Percentiles rank a stretch among this genome's conserved stretches.
These are phyloP conservation scores for Psilocybe subaeruginosa DNA, from an alignment of 768 basidiomycete genomes.

Conservation along the genomic window DNA sequence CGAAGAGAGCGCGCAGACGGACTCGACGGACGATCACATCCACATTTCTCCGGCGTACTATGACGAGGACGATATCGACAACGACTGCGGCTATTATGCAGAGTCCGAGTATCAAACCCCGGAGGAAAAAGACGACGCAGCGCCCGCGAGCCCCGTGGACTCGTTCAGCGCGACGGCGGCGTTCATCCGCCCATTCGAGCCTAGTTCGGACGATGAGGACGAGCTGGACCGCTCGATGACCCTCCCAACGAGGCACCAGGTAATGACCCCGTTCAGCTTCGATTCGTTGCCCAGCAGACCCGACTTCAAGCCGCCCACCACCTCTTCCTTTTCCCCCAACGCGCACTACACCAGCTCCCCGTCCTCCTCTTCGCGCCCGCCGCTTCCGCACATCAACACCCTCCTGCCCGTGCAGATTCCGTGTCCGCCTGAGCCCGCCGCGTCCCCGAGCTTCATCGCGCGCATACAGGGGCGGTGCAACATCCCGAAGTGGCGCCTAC, in stretches of 20 bases:
- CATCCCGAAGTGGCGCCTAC: constrained; percentile 39
- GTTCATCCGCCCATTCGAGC: constrained; percentile 54
- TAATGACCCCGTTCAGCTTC: constrained; percentile 50
- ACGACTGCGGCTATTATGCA: background rate
- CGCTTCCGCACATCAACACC: constrained; percentile 2
- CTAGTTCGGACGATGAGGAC: constrained; percentile 28
- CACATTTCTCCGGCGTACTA: constrained; percentile 46
- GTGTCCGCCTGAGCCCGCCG: constrained; percentile 19
- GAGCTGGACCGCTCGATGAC: constrained; percentile 22
- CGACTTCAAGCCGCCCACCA: background rate
- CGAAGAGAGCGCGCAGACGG: constrained; percentile 8
- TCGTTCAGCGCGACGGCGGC: constrained; percentile 44
- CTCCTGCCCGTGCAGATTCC: constrained; percentile 6
- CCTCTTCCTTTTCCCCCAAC: background rate
- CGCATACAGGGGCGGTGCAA: constrained; percentile 47
- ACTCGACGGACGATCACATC: constrained; percentile 29
- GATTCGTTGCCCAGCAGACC: constrained; percentile 46
- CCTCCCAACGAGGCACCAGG: constrained; percentile 40
- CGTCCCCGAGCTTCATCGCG: constrained; percentile 34
- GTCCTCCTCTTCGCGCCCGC: constrained; percentile 13
- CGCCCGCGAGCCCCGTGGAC: constrained; percentile 2
- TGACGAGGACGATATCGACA: constrained; percentile 33
- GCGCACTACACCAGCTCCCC: background rate
- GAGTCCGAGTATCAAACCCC: background rate
- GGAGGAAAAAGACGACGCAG: constrained; percentile 5